Evolutionary conservation across 176 grass and related monocot species (phyloP).

Genomic region (Oryza coarctata): DNA sequence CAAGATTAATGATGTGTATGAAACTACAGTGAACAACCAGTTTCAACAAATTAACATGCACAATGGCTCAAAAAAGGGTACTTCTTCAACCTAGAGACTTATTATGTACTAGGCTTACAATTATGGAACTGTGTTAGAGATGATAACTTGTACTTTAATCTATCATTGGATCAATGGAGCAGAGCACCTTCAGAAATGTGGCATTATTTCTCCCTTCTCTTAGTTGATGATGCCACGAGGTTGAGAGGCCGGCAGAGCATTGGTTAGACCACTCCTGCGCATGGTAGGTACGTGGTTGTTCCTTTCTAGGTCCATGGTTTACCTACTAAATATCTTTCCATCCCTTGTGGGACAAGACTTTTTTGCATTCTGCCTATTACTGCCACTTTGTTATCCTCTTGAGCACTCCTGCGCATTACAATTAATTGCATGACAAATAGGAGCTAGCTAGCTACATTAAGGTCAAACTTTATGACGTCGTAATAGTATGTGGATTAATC

Average conservation of each 20-base stretch:
- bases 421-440: background rate
- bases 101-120: background rate
- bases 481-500: background rate
- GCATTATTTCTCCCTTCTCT: constrained; percentile 21
- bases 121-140: background rate
- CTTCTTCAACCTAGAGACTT: background rate
- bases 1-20: background rate
- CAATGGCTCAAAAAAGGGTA: background rate
- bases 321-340: constrained; percentile 80
- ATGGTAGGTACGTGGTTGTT: constrained; percentile 75
- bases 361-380: constrained; percentile 21
- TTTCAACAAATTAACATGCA: background rate
- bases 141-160: constrained; percentile 8
- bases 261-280: constrained; percentile 51
- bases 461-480: constrained; percentile 7
- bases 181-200: constrained; percentile 7
- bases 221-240: constrained; percentile 35
- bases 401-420: constrained; percentile 4
- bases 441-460: background rate
- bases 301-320: constrained; percentile 82
- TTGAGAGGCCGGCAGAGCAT: constrained; percentile 49
- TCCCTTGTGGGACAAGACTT: constrained; percentile 65
- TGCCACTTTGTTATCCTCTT: constrained; percentile 2
- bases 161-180: background rate
- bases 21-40: background rate